Conservation (phyloP, 2,329 filamentous ascomycete species). For the Ophiostoma perfectum region DNA sequence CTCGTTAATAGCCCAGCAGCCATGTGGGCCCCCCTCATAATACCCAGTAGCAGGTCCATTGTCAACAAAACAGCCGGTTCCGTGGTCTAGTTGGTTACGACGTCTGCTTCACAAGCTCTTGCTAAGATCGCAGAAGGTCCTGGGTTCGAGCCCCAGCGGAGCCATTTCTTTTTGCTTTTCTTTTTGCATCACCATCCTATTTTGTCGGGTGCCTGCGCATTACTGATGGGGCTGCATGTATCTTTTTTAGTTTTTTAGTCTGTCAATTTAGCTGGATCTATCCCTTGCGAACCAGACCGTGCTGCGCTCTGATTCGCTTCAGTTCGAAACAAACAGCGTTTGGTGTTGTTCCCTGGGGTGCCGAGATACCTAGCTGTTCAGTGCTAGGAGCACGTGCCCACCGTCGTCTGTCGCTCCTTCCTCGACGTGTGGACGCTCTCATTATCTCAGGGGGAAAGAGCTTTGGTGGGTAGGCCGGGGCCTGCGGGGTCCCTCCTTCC, state of each 20-base stretch:
- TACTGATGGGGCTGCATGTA: too few relatives aligned
- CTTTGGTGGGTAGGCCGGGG: slow-evolving; percentile 13
- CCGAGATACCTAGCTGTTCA: not conserved
- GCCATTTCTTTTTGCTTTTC: slow-evolving; percentile 24
- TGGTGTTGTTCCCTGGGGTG: not conserved
- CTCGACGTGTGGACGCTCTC: not conserved
- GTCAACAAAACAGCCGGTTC: slow-evolving; percentile 21
- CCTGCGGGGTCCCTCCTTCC: slow-evolving; percentile 11
- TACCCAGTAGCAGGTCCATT: not conserved
- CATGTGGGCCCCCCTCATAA: not conserved
- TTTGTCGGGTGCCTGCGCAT: not conserved
- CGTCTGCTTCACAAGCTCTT: slow-evolving; percentile 28
- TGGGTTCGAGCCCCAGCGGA: slow-evolving; percentile 30
- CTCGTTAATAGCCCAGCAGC: too few relatives aligned
- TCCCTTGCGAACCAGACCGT: not conserved
- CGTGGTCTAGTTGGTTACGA: slow-evolving; percentile 31
- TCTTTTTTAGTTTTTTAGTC: not conserved
- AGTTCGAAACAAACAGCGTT: slow-evolving; percentile 4
- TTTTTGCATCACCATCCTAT: not conserved
- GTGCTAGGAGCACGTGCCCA: not conserved
- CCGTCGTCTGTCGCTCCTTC: not conserved
- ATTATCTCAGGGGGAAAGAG: not conserved
- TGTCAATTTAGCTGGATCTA: slow-evolving; percentile 17
- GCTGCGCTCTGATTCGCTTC: not conserved
- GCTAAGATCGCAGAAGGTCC: slow-evolving; percentile 28